These are phyloP conservation scores for Leishmania amazonensis DNA, from an alignment of 208 protist genomes.

Conservation along the genomic window DNA sequence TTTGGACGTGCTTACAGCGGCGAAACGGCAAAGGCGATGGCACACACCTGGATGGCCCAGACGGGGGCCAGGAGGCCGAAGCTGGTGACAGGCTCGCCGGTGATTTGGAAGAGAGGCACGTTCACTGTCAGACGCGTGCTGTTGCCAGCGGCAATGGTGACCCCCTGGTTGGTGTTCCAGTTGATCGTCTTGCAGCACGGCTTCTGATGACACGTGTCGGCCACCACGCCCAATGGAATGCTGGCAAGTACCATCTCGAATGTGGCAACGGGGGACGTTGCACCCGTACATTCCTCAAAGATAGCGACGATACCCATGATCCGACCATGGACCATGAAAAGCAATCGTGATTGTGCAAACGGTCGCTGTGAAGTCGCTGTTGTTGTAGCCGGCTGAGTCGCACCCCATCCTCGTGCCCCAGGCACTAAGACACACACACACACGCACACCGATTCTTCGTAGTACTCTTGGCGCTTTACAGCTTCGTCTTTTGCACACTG, in stretches of 20 bases:
- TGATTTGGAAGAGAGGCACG: constrained; percentile 43
- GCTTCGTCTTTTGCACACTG: constrained; percentile 24
- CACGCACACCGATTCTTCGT: constrained; percentile 39
- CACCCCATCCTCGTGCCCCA: constrained; percentile 63
- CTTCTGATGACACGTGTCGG: constrained; percentile 50
- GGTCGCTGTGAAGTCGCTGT: constrained; percentile 40
- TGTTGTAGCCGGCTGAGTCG: constrained; percentile 40
- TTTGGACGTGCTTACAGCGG: constrained; percentile 23
- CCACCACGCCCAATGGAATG: constrained; percentile 51
- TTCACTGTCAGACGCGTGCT: constrained; percentile 21
- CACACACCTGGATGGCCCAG: constrained; percentile 52
- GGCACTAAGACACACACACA: constrained; percentile 24
- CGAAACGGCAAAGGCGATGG: constrained; percentile 35
- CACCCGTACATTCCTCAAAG: constrained; percentile 32
- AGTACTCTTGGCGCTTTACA: constrained; percentile 11
- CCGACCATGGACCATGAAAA: constrained; percentile 46
- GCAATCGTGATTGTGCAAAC: constrained; percentile 64
- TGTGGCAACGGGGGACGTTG: constrained; percentile 31
- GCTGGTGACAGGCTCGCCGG: constrained; percentile 44
- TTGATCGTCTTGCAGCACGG: constrained; percentile 42
- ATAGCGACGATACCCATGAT: constrained; percentile 24
- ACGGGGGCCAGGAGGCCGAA: constrained; percentile 51
- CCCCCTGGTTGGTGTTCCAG: constrained; percentile 26
- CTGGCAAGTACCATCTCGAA: constrained; percentile 35
- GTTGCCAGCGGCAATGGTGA: constrained; percentile 22